Base-by-base conservation (phyloP, 768 basidiomycete species). In the Lentinula boryana region DNA sequence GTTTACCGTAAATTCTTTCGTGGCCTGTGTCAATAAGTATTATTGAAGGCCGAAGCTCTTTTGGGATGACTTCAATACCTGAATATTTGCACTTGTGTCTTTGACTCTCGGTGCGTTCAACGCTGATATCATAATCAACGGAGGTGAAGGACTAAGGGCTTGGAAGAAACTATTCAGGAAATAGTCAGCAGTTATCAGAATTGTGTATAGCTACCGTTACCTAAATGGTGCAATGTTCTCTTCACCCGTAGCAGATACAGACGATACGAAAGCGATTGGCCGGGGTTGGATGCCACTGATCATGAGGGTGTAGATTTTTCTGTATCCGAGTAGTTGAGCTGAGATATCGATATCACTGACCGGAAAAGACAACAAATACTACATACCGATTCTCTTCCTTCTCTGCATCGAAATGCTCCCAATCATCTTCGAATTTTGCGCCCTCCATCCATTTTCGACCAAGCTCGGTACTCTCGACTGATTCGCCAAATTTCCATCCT, bases 181-280 rank as follows among this genome's bases (percentile, higher is more conserved):
- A 7, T 12, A 3, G 21, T 21, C 36, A 43, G 18, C 60, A 12
- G n/a, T n/a, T 3, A 12, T 40, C n/a, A 38, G 6, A 56, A 43
- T 44, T 23, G 21, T 21, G 40, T 53, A 46, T 21, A 31, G 56
- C 10, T 16, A 33, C 3, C 60, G 65, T 48, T 59, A 74, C 76
- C 78, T 80, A 62, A 84, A 87, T 1, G 85, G 82, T 1, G 86
- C 85, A 41, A 91, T 75, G 68, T 89, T 90, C 63, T 74, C 71
- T 4, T 74, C 65, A 0, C 86, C 86, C 56, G 80, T 69, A 15
- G 72, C 72, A 5, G 81, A 81, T 41, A 85, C 64, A 7, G 84
- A 79, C 6, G 87, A 88, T n/a, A 89, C 81, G 63, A 91, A 86
- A 0, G 84, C 89, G 58, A 90, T 75, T 9, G 88, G 88, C 44